Conservation (phyloP, 2,329 filamentous ascomycete species). For the Trichoderma koningiopsis region DNA sequence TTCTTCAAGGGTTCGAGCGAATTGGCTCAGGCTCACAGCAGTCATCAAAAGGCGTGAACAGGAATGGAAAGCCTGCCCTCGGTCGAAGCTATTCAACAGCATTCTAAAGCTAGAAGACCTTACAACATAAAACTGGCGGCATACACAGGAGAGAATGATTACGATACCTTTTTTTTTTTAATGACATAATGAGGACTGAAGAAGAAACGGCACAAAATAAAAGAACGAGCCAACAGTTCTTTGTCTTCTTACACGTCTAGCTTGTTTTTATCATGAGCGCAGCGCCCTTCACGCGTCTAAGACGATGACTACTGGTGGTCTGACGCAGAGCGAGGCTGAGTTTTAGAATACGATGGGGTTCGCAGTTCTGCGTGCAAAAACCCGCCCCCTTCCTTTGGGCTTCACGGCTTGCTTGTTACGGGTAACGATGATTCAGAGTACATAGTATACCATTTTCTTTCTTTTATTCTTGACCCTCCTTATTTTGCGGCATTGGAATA, state of each 20-base stretch:
- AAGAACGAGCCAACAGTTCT: conserved; percentile 5
- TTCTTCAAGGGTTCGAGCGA: conserved; percentile 74
- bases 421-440: conserved; percentile 37
- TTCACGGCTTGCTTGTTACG: conserved; percentile 38
- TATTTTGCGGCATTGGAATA: conserved; percentile 29
- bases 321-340: background rate
- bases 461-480: background rate
- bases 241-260: background rate
- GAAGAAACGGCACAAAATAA: background rate
- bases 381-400: conserved; percentile 31
- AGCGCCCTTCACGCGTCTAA: conserved; percentile 7
- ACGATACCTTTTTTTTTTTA: conserved; percentile 30
- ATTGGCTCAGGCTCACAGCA: conserved; percentile 58
- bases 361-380: conserved; percentile 22
- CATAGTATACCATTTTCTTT: conserved; percentile 27
- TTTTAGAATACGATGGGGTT: conserved; percentile 12
- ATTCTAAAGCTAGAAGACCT: conserved; percentile 31
- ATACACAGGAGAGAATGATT: conserved; percentile 22
- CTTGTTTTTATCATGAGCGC: background rate
- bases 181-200: conserved; percentile 24
- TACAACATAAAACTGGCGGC: background rate
- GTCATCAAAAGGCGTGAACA: conserved; percentile 32
- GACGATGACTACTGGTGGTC: conserved; percentile 7
- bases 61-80: conserved; percentile 34
- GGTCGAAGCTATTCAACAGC: conserved; percentile 39